A percentile compares a stretch with the other conserved stretches of the same genome.
phyloP scores from a whole-genome alignment of 2,329 filamentous ascomycete genomes.

The Arthrobotrys sphaeroides region DNA sequence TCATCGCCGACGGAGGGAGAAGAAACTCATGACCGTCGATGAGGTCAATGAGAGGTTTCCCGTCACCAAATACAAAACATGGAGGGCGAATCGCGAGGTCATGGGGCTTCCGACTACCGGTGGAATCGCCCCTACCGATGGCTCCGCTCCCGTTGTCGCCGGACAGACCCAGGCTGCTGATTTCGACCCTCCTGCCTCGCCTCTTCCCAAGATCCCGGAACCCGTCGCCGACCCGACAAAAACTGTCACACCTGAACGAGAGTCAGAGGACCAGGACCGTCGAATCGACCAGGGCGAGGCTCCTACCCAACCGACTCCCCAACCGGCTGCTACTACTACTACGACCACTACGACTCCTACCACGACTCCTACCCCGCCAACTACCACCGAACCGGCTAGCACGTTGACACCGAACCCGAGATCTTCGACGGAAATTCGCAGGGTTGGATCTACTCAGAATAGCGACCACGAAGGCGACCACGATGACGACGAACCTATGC shows the following conservation, averaged over 20 bases:
- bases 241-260: constrained; percentile 19
- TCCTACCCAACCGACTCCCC: background rate
- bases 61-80: constrained; percentile 93
- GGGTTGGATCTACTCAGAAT: constrained; percentile 14
- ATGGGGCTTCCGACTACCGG: constrained; percentile 85
- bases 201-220: constrained; percentile 47
- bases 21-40: constrained; percentile 99
- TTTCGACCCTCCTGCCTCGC: constrained; percentile 39
- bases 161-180: constrained; percentile 31
- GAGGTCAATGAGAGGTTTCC: constrained; percentile 98
- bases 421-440: constrained; percentile 29
- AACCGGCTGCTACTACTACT: background rate
- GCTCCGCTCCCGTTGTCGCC: constrained; percentile 21
- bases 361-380: background rate
- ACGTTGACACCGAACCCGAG: background rate
- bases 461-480: constrained; percentile 76
- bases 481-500: constrained; percentile 79
- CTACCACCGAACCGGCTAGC: no score
- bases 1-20: constrained; percentile 87
- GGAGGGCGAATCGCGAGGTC: constrained; percentile 83
- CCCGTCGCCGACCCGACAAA: constrained; percentile 47
- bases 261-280: constrained; percentile 28
- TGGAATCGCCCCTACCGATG: constrained; percentile 68
- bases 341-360: background rate
- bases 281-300: background rate